phyloP scores from a whole-genome alignment of 208 protist species.

The Leishmania gerbilli region DNA sequence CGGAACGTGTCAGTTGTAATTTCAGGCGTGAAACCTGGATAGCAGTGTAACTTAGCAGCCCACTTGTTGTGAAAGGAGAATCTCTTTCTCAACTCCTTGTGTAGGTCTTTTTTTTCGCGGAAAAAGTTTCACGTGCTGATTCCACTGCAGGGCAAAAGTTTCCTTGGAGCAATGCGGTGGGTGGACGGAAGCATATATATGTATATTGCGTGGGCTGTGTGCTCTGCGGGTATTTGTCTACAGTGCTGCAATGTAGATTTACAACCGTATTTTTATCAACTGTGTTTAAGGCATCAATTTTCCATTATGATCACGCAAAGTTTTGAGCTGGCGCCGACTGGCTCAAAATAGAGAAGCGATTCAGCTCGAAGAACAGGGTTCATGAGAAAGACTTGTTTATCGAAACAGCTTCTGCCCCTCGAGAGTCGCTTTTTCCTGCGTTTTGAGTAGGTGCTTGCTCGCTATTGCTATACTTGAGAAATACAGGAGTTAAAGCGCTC shows the following conservation, averaged over 20 bases:
- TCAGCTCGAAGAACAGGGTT: background rate
- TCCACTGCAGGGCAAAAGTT: background rate
- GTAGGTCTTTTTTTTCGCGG: background rate
- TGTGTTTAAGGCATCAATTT: background rate
- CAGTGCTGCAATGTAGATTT: background rate
- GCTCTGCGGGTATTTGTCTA: background rate
- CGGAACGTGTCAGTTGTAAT: background rate
- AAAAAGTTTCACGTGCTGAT: background rate
- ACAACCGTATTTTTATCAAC: background rate
- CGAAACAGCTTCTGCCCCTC: background rate
- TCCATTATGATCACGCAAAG: background rate
- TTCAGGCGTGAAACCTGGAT: background rate
- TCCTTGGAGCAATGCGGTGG: background rate
- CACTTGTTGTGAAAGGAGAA: background rate
- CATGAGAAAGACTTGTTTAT: background rate
- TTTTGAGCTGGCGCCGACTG: background rate
- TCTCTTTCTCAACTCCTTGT: background rate
- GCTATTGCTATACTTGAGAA: background rate
- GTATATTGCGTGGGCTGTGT: background rate
- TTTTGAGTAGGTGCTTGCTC: background rate
- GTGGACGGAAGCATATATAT: background rate
- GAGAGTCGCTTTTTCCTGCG: background rate
- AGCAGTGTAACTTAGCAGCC: background rate
- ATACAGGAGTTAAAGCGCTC: background rate
- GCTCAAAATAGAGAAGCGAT: background rate